Conservation (phyloP, 2,329 filamentous ascomycete genomes). For the Neonectria magnoliae region DNA sequence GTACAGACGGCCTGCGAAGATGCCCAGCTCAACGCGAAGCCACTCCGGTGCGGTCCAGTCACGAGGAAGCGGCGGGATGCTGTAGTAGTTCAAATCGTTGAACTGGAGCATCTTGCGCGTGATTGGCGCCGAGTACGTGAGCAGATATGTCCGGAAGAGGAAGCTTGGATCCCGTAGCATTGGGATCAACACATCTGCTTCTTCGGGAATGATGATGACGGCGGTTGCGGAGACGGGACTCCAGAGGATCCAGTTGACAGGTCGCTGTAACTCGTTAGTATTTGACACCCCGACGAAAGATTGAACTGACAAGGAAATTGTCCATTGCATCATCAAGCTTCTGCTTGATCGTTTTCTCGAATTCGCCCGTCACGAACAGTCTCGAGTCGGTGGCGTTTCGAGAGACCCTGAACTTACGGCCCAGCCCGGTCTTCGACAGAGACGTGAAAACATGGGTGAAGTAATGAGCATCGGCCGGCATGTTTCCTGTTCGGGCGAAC, state of each 20-base stretch:
- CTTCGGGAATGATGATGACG: conserved; percentile 69
- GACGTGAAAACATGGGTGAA: conserved; percentile 52
- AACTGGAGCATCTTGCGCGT: conserved; percentile 64
- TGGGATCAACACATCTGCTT: conserved; percentile 65
- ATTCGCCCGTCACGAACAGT: conserved; percentile 46
- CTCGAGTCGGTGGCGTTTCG: conserved; percentile 31
- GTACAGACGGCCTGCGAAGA: conserved; percentile 70
- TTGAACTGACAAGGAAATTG: conserved; percentile 35
- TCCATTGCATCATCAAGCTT: conserved; percentile 34
- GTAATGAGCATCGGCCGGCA: conserved; percentile 48
- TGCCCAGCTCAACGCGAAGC: conserved; percentile 66
- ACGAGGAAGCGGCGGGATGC: conserved; percentile 59
- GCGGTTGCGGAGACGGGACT: conserved; percentile 57
- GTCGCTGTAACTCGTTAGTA: conserved; percentile 45
- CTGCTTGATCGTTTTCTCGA: conserved; percentile 36
- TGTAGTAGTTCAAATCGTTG: conserved; percentile 63
- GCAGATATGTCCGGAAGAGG: conserved; percentile 44
- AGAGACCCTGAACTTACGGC: conserved; percentile 47
- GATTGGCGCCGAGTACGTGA: conserved; percentile 66
- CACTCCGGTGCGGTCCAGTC: conserved; percentile 59
- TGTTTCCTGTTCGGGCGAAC: conserved; percentile 59
- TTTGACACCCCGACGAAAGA: not conserved
- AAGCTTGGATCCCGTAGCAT: conserved; percentile 45
- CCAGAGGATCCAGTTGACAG: conserved; percentile 71
- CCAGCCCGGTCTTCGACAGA: conserved; percentile 45